Evolutionary conservation across 163 green algal species (phyloP).

Genomic region (Chlamydomonas reinhardtii): DNA sequence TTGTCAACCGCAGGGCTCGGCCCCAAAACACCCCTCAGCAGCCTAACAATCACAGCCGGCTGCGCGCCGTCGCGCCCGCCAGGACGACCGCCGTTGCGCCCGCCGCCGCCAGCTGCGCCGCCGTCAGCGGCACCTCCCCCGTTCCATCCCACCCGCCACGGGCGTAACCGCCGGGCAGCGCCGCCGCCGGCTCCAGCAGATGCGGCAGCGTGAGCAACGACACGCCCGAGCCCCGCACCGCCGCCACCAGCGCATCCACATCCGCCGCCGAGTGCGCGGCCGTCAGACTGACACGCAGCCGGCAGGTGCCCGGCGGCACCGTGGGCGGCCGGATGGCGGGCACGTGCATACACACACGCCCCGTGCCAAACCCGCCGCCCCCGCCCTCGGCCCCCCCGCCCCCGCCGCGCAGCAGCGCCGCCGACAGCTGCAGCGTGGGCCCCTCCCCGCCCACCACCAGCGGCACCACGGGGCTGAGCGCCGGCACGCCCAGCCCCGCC

Average conservation of each 20-base stretch:
- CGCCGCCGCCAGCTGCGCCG: not conserved
- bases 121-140: not conserved
- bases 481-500: slow-evolving; percentile 66
- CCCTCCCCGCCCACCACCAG: slow-evolving; percentile 84
- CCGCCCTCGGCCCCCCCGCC: slow-evolving; percentile 47
- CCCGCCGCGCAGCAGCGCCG: slow-evolving; percentile 75
- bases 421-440: slow-evolving; percentile 67
- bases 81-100: not conserved
- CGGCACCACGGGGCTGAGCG: slow-evolving; percentile 86
- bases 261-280: slow-evolving; percentile 83
- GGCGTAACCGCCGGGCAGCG: not conserved
- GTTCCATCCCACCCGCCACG: not conserved
- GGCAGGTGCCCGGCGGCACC: slow-evolving; percentile 86
- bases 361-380: no score
- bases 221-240: slow-evolving; percentile 17
- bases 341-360: slow-evolving; percentile 74
- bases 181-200: slow-evolving; percentile 18
- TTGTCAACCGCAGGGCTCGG: no score
- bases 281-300: slow-evolving; percentile 87
- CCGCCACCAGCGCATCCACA: slow-evolving; percentile 71
- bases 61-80: not conserved
- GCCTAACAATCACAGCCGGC: not conserved
- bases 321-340: slow-evolving; percentile 96
- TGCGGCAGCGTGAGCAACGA: slow-evolving; percentile 16
- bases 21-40: no score